These are phyloP conservation scores for Mortierella claussenii DNA, from an alignment of 192 early-diverging fungal genomes.

Conservation along the genomic window DNA sequence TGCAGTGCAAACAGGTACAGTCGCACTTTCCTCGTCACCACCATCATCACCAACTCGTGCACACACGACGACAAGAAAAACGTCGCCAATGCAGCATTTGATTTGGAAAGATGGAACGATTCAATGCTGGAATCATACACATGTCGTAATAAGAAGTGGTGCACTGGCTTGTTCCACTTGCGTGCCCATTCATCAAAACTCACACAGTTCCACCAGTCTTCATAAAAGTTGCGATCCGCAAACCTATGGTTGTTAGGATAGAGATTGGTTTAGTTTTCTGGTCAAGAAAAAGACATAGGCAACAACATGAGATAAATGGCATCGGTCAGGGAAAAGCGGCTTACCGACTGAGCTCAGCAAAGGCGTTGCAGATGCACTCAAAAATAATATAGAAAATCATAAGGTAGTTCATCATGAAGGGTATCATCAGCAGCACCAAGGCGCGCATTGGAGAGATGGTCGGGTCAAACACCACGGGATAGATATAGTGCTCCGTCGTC, in stretches of 20 bases:
- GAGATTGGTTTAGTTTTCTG: background rate
- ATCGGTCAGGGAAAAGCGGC: too few species aligned
- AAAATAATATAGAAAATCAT: constrained; percentile 96
- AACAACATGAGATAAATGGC: constrained; percentile 3
- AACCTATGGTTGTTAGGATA: constrained; percentile 58
- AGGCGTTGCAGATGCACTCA: constrained; percentile 95
- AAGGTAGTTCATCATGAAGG: constrained; percentile 92
- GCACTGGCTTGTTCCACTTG: constrained; percentile 97
- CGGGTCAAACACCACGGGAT: constrained; percentile 79
- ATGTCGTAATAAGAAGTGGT: constrained; percentile 92
- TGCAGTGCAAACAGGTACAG: constrained; percentile 86
- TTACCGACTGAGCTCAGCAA: constrained; percentile 92
- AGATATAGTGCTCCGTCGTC: constrained; percentile 88
- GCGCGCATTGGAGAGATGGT: constrained; percentile 63
- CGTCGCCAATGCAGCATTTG: constrained; percentile 79
- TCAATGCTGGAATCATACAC: constrained; percentile 88
- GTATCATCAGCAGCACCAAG: constrained; percentile 81
- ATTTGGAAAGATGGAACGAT: constrained; percentile 71
- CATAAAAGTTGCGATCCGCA: constrained; percentile 97
- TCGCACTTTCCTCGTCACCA: constrained; percentile 71
- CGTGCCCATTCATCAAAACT: constrained; percentile 94
- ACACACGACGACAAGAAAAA: constrained; percentile 83
- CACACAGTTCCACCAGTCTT: constrained; percentile 97
- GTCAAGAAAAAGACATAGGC: background rate
- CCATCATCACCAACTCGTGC: constrained; percentile 85